Evolutionary conservation across 2,329 filamentous ascomycete species (phyloP).

Genomic region (Phialocephala subalpina): DNA sequence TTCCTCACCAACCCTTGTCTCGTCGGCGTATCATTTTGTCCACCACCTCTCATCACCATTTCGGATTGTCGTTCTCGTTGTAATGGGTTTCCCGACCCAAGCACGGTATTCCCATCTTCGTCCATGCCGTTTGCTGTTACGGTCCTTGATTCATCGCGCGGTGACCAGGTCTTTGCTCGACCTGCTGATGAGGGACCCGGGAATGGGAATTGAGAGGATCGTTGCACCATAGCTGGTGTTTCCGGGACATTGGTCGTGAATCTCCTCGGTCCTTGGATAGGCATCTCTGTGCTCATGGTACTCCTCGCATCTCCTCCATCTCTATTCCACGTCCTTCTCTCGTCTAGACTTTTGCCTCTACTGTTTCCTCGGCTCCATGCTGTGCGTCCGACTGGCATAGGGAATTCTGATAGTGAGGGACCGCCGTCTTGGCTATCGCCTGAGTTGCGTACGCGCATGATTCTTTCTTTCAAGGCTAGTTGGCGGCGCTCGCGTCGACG

Average conservation of each 20-base stretch:
- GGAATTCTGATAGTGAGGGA: slow-evolving; percentile 25
- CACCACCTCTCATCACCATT: background rate
- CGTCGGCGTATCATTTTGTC: background rate
- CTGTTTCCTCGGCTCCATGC: slow-evolving; percentile 20
- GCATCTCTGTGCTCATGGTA: background rate
- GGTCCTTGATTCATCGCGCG: background rate
- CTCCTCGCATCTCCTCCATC: background rate
- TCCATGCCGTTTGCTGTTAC: slow-evolving; percentile 6
- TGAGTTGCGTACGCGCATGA: slow-evolving; percentile 14
- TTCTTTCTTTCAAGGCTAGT: slow-evolving; percentile 25
- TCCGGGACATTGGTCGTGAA: background rate
- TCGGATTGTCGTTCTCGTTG: background rate
- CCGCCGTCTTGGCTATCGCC: slow-evolving; percentile 8
- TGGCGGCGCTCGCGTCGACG: slow-evolving; percentile 17
- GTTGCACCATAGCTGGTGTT: background rate
- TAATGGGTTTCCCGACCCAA: background rate
- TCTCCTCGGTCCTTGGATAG: slow-evolving; percentile 1
- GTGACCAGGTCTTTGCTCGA: slow-evolving; percentile 13
- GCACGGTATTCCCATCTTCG: background rate
- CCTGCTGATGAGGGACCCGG: background rate
- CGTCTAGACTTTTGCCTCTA: slow-evolving; percentile 6
- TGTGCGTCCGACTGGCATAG: slow-evolving; percentile 21
- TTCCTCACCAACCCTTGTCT: slow-evolving; percentile 19
- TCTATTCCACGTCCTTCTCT: slow-evolving; percentile 13
- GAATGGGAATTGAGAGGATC: slow-evolving; percentile 3